Base-by-base conservation (phyloP, 257 asterid species). In the Scutellaria barbata region DNA sequence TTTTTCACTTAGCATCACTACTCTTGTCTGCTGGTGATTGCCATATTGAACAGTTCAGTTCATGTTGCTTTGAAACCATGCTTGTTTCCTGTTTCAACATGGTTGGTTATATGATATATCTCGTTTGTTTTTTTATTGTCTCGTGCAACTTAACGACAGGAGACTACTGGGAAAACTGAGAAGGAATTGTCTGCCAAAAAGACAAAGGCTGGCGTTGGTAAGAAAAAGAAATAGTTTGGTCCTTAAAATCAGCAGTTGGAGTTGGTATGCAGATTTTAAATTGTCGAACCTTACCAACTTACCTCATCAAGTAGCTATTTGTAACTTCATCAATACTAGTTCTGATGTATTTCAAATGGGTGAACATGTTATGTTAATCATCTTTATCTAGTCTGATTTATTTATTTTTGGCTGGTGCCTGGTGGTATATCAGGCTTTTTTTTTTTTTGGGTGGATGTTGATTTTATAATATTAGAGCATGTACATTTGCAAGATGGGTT, bases 181-280 rank as follows among this genome's bases (percentile, higher is more conserved):
- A 90, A 93, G 84, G 93, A 86, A 82, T 61, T 82, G 25, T 81
- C 80, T 60, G 89, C 82, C 87, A 94, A 90, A 75, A 90, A 90
- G 84, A 20, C 81, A 9, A 94, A 94, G 86, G 77, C 80, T 61
- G 85, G 82, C 8, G 72, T 76, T 18, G 87, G 83, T 30, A 85
- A 71, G 88, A 93, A 83, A 86, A 93, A 88, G 92, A 85, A 86
- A 75, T 86, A 81, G 79, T 60, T 35, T 17, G 52, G 72, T 61
- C 22, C 54, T 69, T 7, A 9, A 9, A 40, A 30, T 30, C 5
- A 1, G 35, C 3, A 30, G 35, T 30, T 25, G 20, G 42, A 41
- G 53, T 63, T 61, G 45, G 13, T 56, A 50, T 6, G 14, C 40
- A 12, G 46, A 55, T 62, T 45, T 74, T 25, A 42, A 56, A 13